Percentiles rank a stretch among this genome's conserved stretches.
Evolutionary conservation across 2,329 filamentous ascomycete species (phyloP).

Genomic region (Clonostachys rosea): DNA sequence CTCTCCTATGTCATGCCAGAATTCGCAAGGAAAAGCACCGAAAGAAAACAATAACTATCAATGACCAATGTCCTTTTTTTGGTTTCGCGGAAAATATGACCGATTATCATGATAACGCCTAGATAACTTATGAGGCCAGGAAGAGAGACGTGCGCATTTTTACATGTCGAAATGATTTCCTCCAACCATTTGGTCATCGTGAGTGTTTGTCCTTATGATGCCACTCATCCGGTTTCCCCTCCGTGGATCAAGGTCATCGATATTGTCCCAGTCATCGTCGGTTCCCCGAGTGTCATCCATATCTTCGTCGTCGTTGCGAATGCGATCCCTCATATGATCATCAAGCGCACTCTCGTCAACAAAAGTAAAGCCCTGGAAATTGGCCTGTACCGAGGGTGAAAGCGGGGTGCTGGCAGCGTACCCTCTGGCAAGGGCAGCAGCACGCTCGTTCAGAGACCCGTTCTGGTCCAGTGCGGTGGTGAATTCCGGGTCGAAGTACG

Average conservation of each 20-base stretch:
- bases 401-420: conserved; percentile 88
- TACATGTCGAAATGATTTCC: conserved; percentile 60
- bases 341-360: conserved; percentile 97
- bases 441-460: conserved; percentile 84
- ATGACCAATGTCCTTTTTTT: background rate
- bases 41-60: background rate
- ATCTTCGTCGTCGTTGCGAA: conserved; percentile 48
- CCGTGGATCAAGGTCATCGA: conserved; percentile 47
- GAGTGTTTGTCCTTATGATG: conserved; percentile 49
- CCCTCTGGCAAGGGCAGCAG: conserved; percentile 78
- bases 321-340: conserved; percentile 64
- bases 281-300: conserved; percentile 50
- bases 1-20: background rate
- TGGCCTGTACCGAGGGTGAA: conserved; percentile 92
- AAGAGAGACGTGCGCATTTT: conserved; percentile 10
- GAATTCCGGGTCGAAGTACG: conserved; percentile 98
- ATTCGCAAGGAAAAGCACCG: background rate
- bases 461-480: conserved; percentile 88
- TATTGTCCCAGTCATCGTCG: conserved; percentile 55
- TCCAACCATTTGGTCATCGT: conserved; percentile 62
- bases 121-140: background rate
- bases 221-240: conserved; percentile 60
- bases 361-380: conserved; percentile 97
- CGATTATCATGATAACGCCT: background rate
- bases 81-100: background rate